phyloP scores from a whole-genome alignment of 805 yeast genomes.

The Isabelozyma pseudorhagii region DNA sequence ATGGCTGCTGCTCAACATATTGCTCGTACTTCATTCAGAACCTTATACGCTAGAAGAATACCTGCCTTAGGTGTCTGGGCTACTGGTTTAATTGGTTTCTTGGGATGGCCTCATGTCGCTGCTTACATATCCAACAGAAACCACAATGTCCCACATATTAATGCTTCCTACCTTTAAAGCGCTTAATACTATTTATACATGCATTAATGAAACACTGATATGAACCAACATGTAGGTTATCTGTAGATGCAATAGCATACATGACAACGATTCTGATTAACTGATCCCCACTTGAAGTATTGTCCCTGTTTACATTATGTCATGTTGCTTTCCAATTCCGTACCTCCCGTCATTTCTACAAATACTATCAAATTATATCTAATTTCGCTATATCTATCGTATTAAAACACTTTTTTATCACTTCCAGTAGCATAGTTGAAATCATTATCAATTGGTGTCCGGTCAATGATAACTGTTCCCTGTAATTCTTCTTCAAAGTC shows the following conservation, averaged over 20 bases:
- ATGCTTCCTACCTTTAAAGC: slow-evolving; percentile 10
- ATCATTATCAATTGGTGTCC: background rate
- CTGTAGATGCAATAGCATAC: background rate
- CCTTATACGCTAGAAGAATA: slow-evolving; percentile 23
- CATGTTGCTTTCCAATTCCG: background rate
- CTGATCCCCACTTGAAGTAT: too few species aligned
- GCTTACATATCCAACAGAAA: slow-evolving; percentile 18
- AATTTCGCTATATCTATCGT: too few species aligned
- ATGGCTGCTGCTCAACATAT: slow-evolving; percentile 9
- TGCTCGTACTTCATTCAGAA: slow-evolving; percentile 19
- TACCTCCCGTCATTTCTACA: too few species aligned
- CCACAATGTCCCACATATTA: slow-evolving; percentile 26
- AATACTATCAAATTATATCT: too few species aligned
- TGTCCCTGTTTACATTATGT: background rate
- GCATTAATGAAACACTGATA: background rate
- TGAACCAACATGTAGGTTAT: background rate
- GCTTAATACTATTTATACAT: background rate
- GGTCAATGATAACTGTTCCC: slow-evolving; percentile 10
- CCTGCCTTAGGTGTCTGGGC: slow-evolving; percentile 31
- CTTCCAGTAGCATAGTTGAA: background rate
- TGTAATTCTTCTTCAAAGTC: slow-evolving; percentile 48
- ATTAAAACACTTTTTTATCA: background rate
- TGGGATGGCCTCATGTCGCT: slow-evolving; percentile 36
- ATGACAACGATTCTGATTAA: too few species aligned
- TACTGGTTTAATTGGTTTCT: slow-evolving; percentile 22